Evolutionary conservation across 2,329 filamentous ascomycete genomes (phyloP).

Genomic region (Alternaria tenuissima): DNA sequence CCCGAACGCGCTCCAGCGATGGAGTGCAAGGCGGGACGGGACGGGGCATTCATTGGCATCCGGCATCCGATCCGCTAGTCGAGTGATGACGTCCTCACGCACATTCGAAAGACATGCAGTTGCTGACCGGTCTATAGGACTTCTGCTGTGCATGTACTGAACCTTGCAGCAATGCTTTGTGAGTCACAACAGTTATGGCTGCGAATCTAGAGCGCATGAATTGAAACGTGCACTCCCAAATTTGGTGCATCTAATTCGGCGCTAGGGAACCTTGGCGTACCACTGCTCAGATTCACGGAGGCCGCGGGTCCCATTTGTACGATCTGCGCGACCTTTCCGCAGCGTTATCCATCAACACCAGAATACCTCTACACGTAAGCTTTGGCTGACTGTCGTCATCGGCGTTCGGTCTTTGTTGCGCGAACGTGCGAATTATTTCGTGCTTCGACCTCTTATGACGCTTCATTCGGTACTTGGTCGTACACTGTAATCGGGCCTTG

Average conservation of each 20-base stretch:
- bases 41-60: not conserved
- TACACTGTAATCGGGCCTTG: conserved; percentile 1
- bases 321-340: not conserved
- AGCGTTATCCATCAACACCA: not conserved
- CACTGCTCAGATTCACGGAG: not conserved
- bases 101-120: not conserved
- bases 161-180: not conserved
- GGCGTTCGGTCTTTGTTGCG: not conserved
- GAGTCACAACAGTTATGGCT: not conserved
- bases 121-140: not conserved
- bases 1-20: not conserved
- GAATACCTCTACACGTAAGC: not conserved
- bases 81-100: not conserved
- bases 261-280: not conserved
- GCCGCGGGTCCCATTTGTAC: not conserved
- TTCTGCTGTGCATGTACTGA: not conserved
- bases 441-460: not conserved
- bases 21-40: not conserved
- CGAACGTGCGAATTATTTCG: not conserved
- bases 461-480: not conserved
- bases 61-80: not conserved
- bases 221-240: not conserved
- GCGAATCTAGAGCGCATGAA: not conserved
- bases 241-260: not conserved
- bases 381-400: not conserved